Conservation (phyloP, 176 grass and related monocot species). For the Guadua angustifolia region DNA sequence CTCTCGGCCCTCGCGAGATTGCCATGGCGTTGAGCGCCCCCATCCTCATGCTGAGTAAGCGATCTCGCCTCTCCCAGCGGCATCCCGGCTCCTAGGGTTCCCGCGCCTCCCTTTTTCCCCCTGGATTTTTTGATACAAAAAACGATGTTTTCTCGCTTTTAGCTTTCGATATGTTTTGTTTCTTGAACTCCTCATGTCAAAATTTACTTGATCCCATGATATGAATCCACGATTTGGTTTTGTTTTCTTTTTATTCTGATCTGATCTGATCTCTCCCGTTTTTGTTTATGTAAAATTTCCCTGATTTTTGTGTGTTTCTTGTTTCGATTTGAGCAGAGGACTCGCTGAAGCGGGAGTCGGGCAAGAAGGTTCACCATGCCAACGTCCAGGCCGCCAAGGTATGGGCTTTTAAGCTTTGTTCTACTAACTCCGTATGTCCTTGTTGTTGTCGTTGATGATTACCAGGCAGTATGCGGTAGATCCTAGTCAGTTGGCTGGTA, state of each 20-base stretch:
- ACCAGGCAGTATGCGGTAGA: not conserved
- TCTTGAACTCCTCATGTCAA: not conserved
- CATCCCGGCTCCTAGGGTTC: not conserved
- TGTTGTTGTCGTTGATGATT: not conserved
- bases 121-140: not conserved
- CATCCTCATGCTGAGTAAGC: conserved; percentile 91
- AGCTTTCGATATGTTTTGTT: not conserved
- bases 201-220: not conserved
- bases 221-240: conserved; percentile 22
- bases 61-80: not conserved
- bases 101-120: not conserved
- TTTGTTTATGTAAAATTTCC: not conserved
- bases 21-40: conserved; percentile 76
- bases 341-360: conserved; percentile 91
- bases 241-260: not conserved
- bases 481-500: not conserved
- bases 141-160: not conserved
- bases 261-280: conserved; percentile 26
- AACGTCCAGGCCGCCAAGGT: conserved; percentile 98
- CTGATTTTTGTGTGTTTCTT: conserved; percentile 23
- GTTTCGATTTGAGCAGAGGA: conserved; percentile 62
- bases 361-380: conserved; percentile 77
- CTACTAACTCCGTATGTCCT: not conserved
- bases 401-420: not conserved
- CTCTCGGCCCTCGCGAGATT: not conserved